Conservation (phyloP, 805 yeast species). For the Candida methanosorbosa region DNA sequence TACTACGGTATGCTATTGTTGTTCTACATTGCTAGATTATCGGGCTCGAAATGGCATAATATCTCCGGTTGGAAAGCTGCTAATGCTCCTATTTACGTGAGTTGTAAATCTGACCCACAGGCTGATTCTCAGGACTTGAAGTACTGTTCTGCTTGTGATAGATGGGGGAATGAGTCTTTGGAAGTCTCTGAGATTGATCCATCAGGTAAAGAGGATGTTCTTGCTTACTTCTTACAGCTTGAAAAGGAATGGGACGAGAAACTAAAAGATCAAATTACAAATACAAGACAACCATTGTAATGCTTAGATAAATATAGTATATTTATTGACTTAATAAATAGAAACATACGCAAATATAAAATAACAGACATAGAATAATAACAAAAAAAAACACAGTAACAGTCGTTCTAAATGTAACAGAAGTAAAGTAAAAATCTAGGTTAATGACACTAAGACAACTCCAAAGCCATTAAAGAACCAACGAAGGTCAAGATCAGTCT, state of each 20-base stretch:
- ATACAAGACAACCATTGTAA: conserved; percentile 12
- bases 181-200: conserved; percentile 46
- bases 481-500: conserved; percentile 90
- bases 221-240: conserved; percentile 49
- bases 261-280: conserved; percentile 58
- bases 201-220: conserved; percentile 61
- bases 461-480: conserved; percentile 84
- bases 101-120: conserved; percentile 42
- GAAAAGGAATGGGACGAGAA: conserved; percentile 65
- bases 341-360: neutral
- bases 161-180: conserved; percentile 58
- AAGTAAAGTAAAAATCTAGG: neutral
- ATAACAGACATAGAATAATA: neutral
- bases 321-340: no score
- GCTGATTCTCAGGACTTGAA: conserved; percentile 36
- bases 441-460: conserved; percentile 3
- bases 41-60: conserved; percentile 86
- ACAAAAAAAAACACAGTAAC: neutral
- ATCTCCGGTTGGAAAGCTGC: conserved; percentile 87
- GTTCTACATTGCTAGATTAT: conserved; percentile 72
- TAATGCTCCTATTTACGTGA: conserved; percentile 71
- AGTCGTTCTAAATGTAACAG: no score
- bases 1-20: conserved; percentile 78
- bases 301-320: no score
- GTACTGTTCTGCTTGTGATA: conserved; percentile 65